Base-by-base conservation (phyloP, 371 early-diverging fungal genomes). In the Capniomyces stellatus region DNA sequence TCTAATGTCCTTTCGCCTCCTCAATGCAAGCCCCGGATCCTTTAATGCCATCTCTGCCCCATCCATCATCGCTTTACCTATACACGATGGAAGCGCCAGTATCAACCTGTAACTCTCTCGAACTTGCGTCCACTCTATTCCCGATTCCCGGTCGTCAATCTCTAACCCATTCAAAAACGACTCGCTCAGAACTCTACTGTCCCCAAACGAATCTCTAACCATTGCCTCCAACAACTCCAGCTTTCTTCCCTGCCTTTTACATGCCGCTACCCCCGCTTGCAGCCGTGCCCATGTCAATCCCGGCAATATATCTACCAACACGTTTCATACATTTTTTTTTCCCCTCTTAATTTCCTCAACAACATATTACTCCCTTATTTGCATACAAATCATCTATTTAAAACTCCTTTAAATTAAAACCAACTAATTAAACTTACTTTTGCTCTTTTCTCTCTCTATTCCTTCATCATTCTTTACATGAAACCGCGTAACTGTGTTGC, bases 31-130 rank as follows among this genome's bases (percentile, higher is more conserved):
- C 31, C 84, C 79, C 19, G 90, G 90, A 24, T 90, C 73, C 58
- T 80, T 79, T 55, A 92, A 63, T 8, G 89, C 60, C 50, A 70
- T 64, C 54, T 89, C 87, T 8, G 74, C 81, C 15, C 82, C 79
- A 21, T 69, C 69, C 85, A 89, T 86, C 77, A 89, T 78, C 12
- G 77, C 71, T 25, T 80, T 76, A 28, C 82, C 64, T 54, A 72
- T 62, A 41, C 58, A 31, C 29, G 59, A 46, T 30, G 70, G 66
- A 58, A 82, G 60, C 35, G 10, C 35, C 35, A 35, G 35, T 35
- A 35, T 35, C 35, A 35, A 15, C 15, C 35, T 35, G 35, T 35
- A 35, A 15, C 35, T 35, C 35, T 35, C 35, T 15, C 15, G 6
- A 6, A 35, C 35, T 35, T 35, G 35, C 35, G 6, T 15, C 35